Base-by-base conservation (phyloP, 306 rosid genomes). In the Canavalia gladiata region DNA sequence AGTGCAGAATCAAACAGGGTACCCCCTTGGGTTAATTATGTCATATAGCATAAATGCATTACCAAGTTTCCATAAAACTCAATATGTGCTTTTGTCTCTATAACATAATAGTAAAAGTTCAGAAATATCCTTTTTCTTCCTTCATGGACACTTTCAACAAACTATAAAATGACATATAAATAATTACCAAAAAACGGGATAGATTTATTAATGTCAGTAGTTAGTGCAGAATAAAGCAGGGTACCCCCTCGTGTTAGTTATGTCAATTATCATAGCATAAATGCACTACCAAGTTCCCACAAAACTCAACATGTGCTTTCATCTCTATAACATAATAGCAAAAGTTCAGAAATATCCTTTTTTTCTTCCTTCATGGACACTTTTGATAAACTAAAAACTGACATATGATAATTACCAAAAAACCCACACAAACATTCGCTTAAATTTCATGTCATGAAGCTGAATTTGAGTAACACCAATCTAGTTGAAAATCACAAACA, bases 271-370 rank as follows among this genome's bases (percentile, higher is more conserved):
- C 25, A 18, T 18, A 68, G 47, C 31, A 75, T 58, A 68, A 68
- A 57, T 75, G 85, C 72, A 49, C 39, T 28, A 75, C 64, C 46
- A 75, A 67, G 77, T 30, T 75, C 58, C 76, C 75, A 55, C 65
- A 54, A 43, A 55, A 81, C 39, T 31, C 29, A 63, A 60, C 52
- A 12, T 70, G 6, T 8, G 18, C 52, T 72, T 62, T 72, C 70
- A 72, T 70, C 33, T 57, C n/a, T 41, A 60, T 65, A 42, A 8
- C 73, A 72, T 63, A 12, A 59, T 50, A 59, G 73, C 39, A 64
- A 72, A 5, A 56, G 46, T 56, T 35, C 55, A 57, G 49, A 68
- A 66, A 81, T 11, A 31, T 11, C 11, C 18, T 66, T 67, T 54
- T 18, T 18, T 13, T 47, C 58, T 55, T 43, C 43, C 56, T 29